phyloP scores from a whole-genome alignment of 2,329 filamentous ascomycete species.

The Fusarium cicatricum region DNA sequence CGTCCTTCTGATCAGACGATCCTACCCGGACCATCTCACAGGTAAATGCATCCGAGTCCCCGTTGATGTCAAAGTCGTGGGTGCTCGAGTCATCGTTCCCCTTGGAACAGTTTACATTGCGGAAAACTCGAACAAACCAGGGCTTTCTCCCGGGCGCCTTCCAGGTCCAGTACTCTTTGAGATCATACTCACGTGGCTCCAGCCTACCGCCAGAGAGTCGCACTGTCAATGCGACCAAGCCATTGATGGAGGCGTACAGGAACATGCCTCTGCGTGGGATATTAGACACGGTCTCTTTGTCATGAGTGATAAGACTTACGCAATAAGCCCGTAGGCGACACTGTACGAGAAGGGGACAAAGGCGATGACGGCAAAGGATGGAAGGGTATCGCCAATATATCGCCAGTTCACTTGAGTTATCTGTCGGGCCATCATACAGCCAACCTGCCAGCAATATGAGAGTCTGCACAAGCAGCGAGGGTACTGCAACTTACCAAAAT shows the following conservation, averaged over 20 bases:
- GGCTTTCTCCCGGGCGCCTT: slow-evolving; percentile 22
- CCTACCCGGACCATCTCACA: slow-evolving; percentile 24
- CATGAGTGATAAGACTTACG: slow-evolving; percentile 33
- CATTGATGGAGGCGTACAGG: slow-evolving; percentile 23
- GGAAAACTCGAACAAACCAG: slow-evolving; percentile 22
- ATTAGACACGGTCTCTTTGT: background rate
- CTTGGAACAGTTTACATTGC: background rate
- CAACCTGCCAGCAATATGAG: slow-evolving; percentile 55
- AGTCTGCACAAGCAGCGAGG: rapidly evolving
- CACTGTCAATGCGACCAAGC: slow-evolving; percentile 15
- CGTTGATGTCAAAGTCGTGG: background rate
- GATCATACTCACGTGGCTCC: slow-evolving; percentile 30
- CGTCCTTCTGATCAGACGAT: slow-evolving; percentile 9
- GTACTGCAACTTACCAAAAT: slow-evolving; percentile 57
- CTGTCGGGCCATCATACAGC: slow-evolving; percentile 78
- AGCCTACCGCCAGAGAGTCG: slow-evolving; percentile 19
- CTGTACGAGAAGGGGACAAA: slow-evolving; percentile 87
- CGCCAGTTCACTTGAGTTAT: slow-evolving; percentile 83
- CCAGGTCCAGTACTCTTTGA: slow-evolving; percentile 39
- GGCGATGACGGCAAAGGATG: slow-evolving; percentile 79
- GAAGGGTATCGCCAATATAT: slow-evolving; percentile 80
- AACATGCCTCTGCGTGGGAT: slow-evolving; percentile 18
- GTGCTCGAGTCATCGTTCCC: background rate
- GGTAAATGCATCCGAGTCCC: background rate
- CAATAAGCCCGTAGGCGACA: slow-evolving; percentile 83